phyloP scores from a whole-genome alignment of 2,329 filamentous ascomycete species.

The Sarocladium oryzae region DNA sequence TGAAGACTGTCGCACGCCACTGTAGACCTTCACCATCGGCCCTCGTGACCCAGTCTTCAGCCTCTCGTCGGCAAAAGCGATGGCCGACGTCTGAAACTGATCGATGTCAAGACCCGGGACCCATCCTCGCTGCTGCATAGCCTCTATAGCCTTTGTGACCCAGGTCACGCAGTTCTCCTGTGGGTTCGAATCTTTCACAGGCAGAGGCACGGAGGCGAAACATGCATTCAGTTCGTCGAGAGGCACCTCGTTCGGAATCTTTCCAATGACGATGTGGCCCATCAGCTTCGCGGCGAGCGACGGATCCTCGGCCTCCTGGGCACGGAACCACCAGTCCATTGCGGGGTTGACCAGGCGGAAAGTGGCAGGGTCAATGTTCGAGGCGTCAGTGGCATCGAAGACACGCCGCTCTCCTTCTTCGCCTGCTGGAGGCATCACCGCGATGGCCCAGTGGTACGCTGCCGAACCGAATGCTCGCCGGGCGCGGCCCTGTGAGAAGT shows the following conservation, averaged over 20 bases:
- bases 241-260: constrained; percentile 15
- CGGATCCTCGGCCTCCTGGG: constrained; percentile 14
- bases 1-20: not conserved
- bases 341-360: constrained; percentile 25
- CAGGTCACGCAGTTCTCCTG: constrained; percentile 30
- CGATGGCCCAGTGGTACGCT: constrained; percentile 26
- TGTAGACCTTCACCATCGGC: not conserved
- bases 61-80: constrained; percentile 23
- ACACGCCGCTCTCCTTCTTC: constrained; percentile 12
- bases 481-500: constrained; percentile 18
- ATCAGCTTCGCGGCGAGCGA: constrained; percentile 18
- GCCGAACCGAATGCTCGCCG: constrained; percentile 20
- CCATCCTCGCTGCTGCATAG: constrained; percentile 21
- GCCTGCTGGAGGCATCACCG: constrained; percentile 18
- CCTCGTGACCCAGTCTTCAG: constrained; percentile 12
- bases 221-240: constrained; percentile 16
- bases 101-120: constrained; percentile 18
- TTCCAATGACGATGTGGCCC: constrained; percentile 21
- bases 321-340: constrained; percentile 25
- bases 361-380: constrained; percentile 22
- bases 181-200: constrained; percentile 24
- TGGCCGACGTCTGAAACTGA: constrained; percentile 20
- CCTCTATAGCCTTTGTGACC: constrained; percentile 19
- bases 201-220: constrained; percentile 19
- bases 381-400: constrained; percentile 25